A percentile compares a stretch with the other conserved stretches of the same genome.
phyloP scores from a whole-genome alignment of 2,329 filamentous ascomycete genomes.

The Diplodia mutila region DNA sequence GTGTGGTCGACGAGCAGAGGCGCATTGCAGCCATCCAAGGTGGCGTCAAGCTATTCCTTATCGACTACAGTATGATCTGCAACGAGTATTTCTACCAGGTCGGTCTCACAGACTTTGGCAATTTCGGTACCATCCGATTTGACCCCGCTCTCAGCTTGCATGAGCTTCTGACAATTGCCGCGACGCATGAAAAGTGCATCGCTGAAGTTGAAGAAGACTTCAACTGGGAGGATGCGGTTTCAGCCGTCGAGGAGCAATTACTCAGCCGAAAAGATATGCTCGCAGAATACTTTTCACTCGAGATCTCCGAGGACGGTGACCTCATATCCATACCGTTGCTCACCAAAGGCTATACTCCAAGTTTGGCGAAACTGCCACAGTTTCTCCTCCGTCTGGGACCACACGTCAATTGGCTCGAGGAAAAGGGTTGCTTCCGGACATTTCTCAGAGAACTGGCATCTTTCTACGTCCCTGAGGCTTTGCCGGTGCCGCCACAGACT shows the following conservation, averaged over 20 bases:
- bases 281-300: conserved; percentile 86
- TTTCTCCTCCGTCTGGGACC: conserved; percentile 90
- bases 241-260: conserved; percentile 68
- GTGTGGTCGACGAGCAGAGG: conserved; percentile 83
- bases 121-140: conserved; percentile 85
- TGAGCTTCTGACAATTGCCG: conserved; percentile 73
- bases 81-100: conserved; percentile 96
- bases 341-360: conserved; percentile 85
- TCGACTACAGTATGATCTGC: conserved; percentile 86
- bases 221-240: conserved; percentile 68
- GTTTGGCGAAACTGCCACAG: conserved; percentile 80
- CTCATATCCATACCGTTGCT: conserved; percentile 80
- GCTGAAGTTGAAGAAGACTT: conserved; percentile 55
- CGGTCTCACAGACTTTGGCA: conserved; percentile 91
- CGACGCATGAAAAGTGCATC: conserved; percentile 64
- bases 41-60: conserved; percentile 86
- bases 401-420: conserved; percentile 81
- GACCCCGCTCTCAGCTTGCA: conserved; percentile 72
- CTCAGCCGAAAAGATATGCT: conserved; percentile 83
- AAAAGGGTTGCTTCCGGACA: conserved; percentile 81
- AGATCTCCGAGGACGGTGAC: conserved; percentile 77
- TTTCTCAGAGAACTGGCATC: conserved; percentile 85
- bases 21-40: conserved; percentile 92
- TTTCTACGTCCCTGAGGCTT: conserved; percentile 86
- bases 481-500: conserved; percentile 60